phyloP scores from a whole-genome alignment of 2,329 filamentous ascomycete genomes.

The Piedraia hortae region DNA sequence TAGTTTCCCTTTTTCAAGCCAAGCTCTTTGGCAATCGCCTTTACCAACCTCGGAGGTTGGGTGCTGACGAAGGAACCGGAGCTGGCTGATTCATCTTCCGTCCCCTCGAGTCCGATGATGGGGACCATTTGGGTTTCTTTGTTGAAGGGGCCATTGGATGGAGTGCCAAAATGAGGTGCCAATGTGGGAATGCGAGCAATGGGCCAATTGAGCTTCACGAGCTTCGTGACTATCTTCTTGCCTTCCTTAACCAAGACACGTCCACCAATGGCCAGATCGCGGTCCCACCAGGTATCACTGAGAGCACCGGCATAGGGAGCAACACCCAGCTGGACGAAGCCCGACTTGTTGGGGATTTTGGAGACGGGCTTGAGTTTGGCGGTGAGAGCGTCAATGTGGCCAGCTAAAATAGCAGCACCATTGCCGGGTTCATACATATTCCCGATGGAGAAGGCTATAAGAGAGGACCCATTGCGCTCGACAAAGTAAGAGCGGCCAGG shows the following conservation, averaged over 20 bases:
- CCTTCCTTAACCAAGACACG: conserved; percentile 60
- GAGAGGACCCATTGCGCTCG: conserved; percentile 56
- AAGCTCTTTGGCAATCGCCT: conserved; percentile 55
- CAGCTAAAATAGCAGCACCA: conserved; percentile 65
- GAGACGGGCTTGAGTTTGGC: conserved; percentile 78
- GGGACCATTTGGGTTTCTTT: conserved; percentile 82
- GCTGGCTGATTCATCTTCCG: conserved; percentile 9
- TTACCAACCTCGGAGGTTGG: conserved; percentile 64
- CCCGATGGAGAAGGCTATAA: conserved; percentile 68
- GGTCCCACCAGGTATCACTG: conserved; percentile 88
- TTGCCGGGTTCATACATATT: conserved; percentile 58
- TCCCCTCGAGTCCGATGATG: conserved; percentile 61
- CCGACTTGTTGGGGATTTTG: conserved; percentile 55
- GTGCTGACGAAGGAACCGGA: conserved; percentile 6
- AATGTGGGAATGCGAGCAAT: conserved; percentile 80
- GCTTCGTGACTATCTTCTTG: conserved; percentile 50
- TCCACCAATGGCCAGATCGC: conserved; percentile 74
- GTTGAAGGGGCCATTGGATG: conserved; percentile 39
- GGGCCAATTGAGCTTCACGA: conserved; percentile 84
- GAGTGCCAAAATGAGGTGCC: conserved; percentile 75
- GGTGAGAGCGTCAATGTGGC: conserved; percentile 79
- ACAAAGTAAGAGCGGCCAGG: conserved; percentile 72
- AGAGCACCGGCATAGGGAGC: conserved; percentile 77
- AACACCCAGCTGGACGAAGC: conserved; percentile 70
- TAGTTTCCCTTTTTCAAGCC: conserved; percentile 31